Base-by-base conservation (phyloP, 495 filamentous ascomycete species). In the Copromyces sp. region DNA sequence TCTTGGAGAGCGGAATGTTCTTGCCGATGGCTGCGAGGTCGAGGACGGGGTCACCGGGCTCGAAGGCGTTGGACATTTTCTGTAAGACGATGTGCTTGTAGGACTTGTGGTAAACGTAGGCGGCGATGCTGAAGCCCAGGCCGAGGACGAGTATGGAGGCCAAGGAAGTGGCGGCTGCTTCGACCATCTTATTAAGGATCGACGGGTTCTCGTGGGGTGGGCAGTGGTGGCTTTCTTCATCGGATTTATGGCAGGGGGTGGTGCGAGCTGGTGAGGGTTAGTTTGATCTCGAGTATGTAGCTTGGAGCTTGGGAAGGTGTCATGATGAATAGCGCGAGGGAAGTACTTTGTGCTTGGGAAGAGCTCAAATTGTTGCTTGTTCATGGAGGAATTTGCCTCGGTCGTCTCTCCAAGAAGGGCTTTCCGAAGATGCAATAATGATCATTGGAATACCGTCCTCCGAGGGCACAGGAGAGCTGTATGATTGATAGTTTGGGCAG, bases 51-150 rank as follows among this genome's bases (percentile, higher is more conserved):
- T 99, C 95, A 6, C 95, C 95, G 9, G 93, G 92, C 40, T 89
- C 84, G 79, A 99, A 98, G n/a, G 95, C 95, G 77, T 94, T 90
- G 74, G 94, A 89, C 83, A 98, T 97, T 81, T 99, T 99, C 71
- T 90, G 81, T 11, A 97, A 82, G 35, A 98, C 91, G 59, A 95
- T 79, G 78, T 91, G 86, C 84, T 99, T 99, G 86, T 99, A 99
- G 77, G 91, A 93, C 77, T 83, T 86, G 76, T 96, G 94, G 81
- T 97, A 97, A 69, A 74, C 86, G 78, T 94, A 99, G 47, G 93
- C 95, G 24, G 94, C 93, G 7, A 90, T 79, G 59, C 88, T 92
- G 73, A 85, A 85, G 29, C 81, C 90, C 20, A 86, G 89, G 81
- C 92, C 95, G 39, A 98, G 83, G 20, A 98, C 89, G 3, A 89